Percentiles rank a stretch among this genome's conserved stretches.
These are phyloP conservation scores for Micractinium conductrix DNA, from an alignment of 139 green algal species.

Conservation along the genomic window DNA sequence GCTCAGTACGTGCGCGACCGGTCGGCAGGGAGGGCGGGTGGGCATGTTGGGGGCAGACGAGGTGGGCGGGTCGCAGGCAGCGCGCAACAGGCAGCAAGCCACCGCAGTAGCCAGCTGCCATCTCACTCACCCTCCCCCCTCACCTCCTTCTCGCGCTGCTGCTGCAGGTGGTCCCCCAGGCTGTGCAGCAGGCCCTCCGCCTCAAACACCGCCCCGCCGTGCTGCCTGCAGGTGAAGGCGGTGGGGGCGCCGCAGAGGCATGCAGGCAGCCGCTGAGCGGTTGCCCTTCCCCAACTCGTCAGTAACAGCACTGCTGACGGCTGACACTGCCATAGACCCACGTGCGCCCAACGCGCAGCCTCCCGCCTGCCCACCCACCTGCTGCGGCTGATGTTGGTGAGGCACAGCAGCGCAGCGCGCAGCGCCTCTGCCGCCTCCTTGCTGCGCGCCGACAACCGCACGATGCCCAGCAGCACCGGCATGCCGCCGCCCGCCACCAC, in stretches of 20 bases:
- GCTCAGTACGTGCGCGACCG: too few relatives aligned
- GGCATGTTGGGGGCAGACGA: too few relatives aligned
- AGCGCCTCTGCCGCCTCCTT: constrained; percentile 33
- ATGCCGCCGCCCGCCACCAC: constrained; percentile 7
- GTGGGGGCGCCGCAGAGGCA: background rate
- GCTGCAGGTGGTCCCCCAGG: constrained; percentile 36
- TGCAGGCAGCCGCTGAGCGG: background rate
- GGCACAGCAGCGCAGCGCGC: constrained; percentile 5
- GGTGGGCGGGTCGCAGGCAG: background rate
- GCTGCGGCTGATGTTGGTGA: constrained; percentile 29
- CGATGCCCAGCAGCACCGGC: constrained; percentile 25
- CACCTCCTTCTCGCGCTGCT: constrained; percentile 16
- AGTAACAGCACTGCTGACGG: background rate
- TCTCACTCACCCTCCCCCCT: background rate
- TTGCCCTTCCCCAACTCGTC: too few relatives aligned
- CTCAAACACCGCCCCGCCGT: constrained; percentile 15
- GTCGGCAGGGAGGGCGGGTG: too few relatives aligned
- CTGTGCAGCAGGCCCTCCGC: constrained; percentile 4
- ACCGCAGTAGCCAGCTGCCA: too few relatives aligned
- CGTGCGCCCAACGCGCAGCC: background rate
- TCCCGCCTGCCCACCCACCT: background rate
- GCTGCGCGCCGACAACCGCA: background rate
- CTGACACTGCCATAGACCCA: background rate
- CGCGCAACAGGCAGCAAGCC: background rate
- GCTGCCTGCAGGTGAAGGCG: background rate